phyloP scores from a whole-genome alignment of 2,329 filamentous ascomycete species.

The Talaromyces pinophilus region DNA sequence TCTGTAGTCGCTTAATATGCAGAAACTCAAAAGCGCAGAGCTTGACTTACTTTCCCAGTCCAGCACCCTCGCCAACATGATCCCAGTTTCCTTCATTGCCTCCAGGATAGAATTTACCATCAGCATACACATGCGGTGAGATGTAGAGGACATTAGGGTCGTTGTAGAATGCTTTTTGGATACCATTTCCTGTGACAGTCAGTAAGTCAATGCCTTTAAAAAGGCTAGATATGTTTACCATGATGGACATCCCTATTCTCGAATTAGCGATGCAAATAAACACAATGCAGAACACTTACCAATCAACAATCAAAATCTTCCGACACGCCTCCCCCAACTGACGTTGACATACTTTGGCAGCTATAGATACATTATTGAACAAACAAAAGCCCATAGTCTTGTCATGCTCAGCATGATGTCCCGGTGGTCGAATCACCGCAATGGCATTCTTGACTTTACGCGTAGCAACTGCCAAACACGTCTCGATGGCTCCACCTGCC shows the following conservation, averaged over 20 bases:
- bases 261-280: conserved; percentile 5
- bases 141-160: conserved; percentile 96
- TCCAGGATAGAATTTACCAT: conserved; percentile 81
- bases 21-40: not conserved
- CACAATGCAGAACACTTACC: conserved; percentile 58
- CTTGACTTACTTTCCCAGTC: conserved; percentile 54
- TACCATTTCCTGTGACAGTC: conserved; percentile 70
- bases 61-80: conserved; percentile 60
- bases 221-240: conserved; percentile 40
- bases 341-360: conserved; percentile 80
- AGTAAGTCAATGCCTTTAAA: not conserved
- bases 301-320: conserved; percentile 91
- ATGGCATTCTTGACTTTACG: conserved; percentile 90
- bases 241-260: conserved; percentile 64
- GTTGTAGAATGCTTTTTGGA: conserved; percentile 93
- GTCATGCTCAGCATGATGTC: conserved; percentile 88
- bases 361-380: conserved; percentile 96
- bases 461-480: conserved; percentile 83
- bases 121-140: conserved; percentile 84
- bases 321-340: conserved; percentile 78
- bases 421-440: conserved; percentile 90
- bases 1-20: conserved; percentile 31
- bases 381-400: conserved; percentile 92
- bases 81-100: conserved; percentile 60
- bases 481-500: conserved; percentile 91